Evolutionary conservation across 2,329 filamentous ascomycete genomes (phyloP).

Genomic region (Seiridium unicorne): DNA sequence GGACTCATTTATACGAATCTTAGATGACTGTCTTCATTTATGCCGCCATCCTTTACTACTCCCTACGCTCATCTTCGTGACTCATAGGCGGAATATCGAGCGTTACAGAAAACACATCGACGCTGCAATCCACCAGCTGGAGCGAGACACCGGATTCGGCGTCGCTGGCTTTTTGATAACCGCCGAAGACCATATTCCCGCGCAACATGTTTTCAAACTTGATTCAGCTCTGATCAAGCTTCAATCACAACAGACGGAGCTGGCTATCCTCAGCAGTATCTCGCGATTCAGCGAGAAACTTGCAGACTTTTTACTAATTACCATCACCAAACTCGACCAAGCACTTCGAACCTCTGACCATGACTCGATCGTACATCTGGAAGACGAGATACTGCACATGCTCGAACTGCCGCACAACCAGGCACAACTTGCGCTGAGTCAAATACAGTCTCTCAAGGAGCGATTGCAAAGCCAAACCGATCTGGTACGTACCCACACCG

Average conservation of each 20-base stretch:
- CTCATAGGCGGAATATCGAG: background rate
- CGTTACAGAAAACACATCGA: background rate
- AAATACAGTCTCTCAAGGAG: constrained; percentile 2
- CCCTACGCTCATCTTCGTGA: background rate
- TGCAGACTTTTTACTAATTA: background rate
- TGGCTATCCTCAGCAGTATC: background rate
- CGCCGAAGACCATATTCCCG: background rate
- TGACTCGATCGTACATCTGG: background rate
- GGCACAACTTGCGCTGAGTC: background rate
- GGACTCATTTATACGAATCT: background rate
- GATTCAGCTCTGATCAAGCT: constrained; percentile 1
- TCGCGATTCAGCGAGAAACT: background rate
- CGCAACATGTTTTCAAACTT: background rate
- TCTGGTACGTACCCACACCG: background rate
- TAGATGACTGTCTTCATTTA: background rate
- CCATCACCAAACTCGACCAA: background rate
- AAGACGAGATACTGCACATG: background rate
- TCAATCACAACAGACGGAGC: constrained; percentile 5
- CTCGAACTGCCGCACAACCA: background rate
- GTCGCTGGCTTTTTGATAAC: background rate
- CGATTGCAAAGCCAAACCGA: constrained; percentile 3
- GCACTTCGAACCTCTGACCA: background rate
- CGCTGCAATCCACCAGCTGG: background rate
- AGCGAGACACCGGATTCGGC: constrained; percentile 3
- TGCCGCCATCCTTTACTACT: background rate